A percentile compares a stretch with the other conserved stretches of the same genome.
Conservation (phyloP, 306 rosid species). For the Fagus sylvatica region DNA sequence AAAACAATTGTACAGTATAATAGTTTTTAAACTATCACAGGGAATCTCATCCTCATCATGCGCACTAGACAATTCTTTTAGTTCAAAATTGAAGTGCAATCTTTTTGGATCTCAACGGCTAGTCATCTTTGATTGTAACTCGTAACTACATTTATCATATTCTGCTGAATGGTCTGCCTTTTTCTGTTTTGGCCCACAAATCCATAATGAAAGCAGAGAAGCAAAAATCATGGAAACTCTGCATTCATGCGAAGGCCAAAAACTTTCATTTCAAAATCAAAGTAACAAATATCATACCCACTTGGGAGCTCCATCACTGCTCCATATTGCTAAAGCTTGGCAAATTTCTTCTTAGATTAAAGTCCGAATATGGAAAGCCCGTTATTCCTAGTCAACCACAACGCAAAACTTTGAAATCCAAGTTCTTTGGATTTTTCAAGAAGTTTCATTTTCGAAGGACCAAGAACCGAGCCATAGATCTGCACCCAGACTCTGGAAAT, state of each 20-base stretch:
- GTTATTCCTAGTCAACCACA: neutral
- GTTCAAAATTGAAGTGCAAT: neutral
- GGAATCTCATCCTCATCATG: too few species aligned
- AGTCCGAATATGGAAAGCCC: conserved; percentile 32
- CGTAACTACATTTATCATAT: neutral
- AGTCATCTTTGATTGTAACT: neutral
- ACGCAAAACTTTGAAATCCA: conserved; percentile 20
- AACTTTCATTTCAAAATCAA: conserved; percentile 44
- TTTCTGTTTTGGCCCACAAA: neutral
- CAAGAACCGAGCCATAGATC: conserved; percentile 11
- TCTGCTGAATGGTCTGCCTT: neutral
- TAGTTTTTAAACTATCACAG: too few species aligned
- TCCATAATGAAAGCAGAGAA: conserved; percentile 36
- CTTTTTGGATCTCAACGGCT: conserved; percentile 22
- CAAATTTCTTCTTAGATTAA: conserved; percentile 27
- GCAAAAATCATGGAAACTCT: conserved; percentile 47
- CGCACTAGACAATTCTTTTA: neutral
- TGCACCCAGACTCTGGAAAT: conserved; percentile 8
- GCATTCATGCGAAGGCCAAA: conserved; percentile 45
- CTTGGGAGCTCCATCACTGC: conserved; percentile 37
- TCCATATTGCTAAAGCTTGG: conserved; percentile 50
- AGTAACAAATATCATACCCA: conserved; percentile 28
- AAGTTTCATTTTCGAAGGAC: conserved; percentile 18
- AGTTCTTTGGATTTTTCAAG: conserved; percentile 27
- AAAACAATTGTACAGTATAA: too few species aligned